These are phyloP conservation scores for Tylopilus vinaceipallidus DNA, from an alignment of 768 basidiomycete species.

Conservation along the genomic window DNA sequence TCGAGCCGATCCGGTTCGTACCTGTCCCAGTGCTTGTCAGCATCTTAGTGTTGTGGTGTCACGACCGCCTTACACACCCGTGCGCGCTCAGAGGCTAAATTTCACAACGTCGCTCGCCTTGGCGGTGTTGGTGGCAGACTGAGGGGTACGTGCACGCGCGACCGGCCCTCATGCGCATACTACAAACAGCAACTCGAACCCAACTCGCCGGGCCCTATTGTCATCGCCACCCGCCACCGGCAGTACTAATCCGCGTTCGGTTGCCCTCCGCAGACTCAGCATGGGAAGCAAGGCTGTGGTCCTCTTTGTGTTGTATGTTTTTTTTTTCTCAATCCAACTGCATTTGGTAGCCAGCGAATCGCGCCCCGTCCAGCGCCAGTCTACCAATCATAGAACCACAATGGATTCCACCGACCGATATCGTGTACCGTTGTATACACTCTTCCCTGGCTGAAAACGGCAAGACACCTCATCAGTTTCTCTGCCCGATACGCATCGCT, in stretches of 20 bases:
- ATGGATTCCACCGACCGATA: conserved; percentile 60
- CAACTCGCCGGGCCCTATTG: conserved; percentile 24
- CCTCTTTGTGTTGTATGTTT: conserved; percentile 14
- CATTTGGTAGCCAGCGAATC: conserved; percentile 12
- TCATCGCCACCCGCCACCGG: conserved; percentile 36
- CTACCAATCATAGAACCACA: conserved; percentile 51
- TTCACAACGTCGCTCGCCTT: conserved; percentile 7
- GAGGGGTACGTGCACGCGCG: conserved; percentile 3
- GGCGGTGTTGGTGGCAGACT: conserved; percentile 7
- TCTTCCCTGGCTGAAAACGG: conserved; percentile 69
- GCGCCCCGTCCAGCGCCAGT: conserved; percentile 3
- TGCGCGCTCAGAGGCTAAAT: conserved; percentile 8
- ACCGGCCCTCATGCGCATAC: conserved; percentile 22
- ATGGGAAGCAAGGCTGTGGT: conserved; percentile 22
- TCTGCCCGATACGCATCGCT: conserved; percentile 20
- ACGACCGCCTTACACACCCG: conserved; percentile 1
- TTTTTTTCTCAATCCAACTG: conserved; percentile 4
- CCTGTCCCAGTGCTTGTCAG: conserved; percentile 6
- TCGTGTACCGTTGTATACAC: conserved; percentile 77
- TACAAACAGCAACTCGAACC: conserved; percentile 8
- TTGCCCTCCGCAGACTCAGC: not conserved
- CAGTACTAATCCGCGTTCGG: conserved; percentile 17
- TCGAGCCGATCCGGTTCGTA: conserved; percentile 8
- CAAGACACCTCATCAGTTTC: conserved; percentile 10
- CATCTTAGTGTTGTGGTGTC: conserved; percentile 18